phyloP scores from a whole-genome alignment of 768 basidiomycete species.

The Cyclocybe cylindracea region DNA sequence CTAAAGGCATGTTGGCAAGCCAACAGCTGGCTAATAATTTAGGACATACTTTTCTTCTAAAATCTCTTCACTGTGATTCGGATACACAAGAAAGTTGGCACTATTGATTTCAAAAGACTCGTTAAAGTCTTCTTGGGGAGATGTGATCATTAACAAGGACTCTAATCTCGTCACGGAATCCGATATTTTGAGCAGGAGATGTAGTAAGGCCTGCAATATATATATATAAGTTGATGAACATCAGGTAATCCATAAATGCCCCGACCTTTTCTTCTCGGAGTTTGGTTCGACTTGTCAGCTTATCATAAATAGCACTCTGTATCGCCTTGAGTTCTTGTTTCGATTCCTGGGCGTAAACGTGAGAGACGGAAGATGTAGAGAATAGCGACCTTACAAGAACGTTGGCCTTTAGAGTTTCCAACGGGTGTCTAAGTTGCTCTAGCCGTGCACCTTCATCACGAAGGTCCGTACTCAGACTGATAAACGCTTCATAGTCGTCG shows the following conservation, averaged over 20 bases:
- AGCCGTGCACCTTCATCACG: conserved; percentile 81
- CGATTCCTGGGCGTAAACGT: conserved; percentile 47
- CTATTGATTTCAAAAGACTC: conserved; percentile 32
- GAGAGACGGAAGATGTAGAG: background rate
- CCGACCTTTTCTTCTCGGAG: conserved; percentile 86
- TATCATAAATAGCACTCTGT: conserved; percentile 75
- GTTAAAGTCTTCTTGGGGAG: conserved; percentile 45
- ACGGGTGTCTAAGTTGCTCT: conserved; percentile 64
- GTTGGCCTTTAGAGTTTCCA: conserved; percentile 61
- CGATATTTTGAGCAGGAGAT: conserved; percentile 88
- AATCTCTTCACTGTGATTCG: conserved; percentile 37
- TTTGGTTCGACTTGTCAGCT: conserved; percentile 69
- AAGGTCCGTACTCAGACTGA: conserved; percentile 91
- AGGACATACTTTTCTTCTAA: conserved; percentile 42
- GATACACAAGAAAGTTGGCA: conserved; percentile 30
- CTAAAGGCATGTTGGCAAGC: conserved; percentile 31
- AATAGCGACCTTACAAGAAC: conserved; percentile 57
- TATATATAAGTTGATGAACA: background rate
- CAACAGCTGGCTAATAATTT: background rate
- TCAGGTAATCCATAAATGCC: background rate
- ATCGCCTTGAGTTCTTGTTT: conserved; percentile 62
- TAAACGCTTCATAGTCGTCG: conserved; percentile 97
- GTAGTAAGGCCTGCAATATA: conserved; percentile 66
- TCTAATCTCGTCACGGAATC: conserved; percentile 91
- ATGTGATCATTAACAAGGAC: conserved; percentile 72